These are phyloP conservation scores for Arthrobotrys iridis DNA, from an alignment of 2,329 filamentous ascomycete genomes.

Conservation along the genomic window DNA sequence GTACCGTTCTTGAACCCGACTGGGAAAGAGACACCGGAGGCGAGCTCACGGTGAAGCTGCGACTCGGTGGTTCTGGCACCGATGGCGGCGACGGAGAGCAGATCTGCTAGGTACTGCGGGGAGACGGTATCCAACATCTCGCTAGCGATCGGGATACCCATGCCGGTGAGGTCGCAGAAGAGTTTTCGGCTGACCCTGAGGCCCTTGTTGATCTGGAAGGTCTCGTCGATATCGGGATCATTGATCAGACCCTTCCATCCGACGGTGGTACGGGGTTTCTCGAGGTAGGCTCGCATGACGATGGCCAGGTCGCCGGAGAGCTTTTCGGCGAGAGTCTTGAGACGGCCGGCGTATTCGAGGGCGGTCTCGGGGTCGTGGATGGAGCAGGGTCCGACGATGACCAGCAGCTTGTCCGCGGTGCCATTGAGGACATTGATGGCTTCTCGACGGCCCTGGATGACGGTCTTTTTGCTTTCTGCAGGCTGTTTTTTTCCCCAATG, in stretches of 20 bases:
- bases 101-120: constrained; percentile 92
- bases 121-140: constrained; percentile 99
- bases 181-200: constrained; percentile 85
- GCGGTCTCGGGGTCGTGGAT: constrained; percentile 94
- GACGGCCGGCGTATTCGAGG: constrained; percentile 87
- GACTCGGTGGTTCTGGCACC: constrained; percentile 97
- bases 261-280: constrained; percentile 97
- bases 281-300: constrained; percentile 97
- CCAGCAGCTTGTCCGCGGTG: constrained; percentile 71
- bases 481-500: constrained; percentile 57
- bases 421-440: constrained; percentile 70
- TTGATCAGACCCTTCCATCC: constrained; percentile 99
- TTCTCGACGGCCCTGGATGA: constrained; percentile 70
- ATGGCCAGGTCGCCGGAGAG: constrained; percentile 89
- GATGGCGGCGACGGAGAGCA: constrained; percentile 89
- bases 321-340: constrained; percentile 84
- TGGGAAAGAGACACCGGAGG: constrained; percentile 92
- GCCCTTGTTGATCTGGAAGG: constrained; percentile 99
- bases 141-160: constrained; percentile 94
- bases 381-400: constrained; percentile 94
- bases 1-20: constrained; percentile 99
- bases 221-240: constrained; percentile 97
- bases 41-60: constrained; percentile 93
- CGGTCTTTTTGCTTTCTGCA: constrained; percentile 66
- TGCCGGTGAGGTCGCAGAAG: constrained; percentile 88